Conservation (phyloP, 331 rosid genomes). For the Cydonia oblonga region DNA sequence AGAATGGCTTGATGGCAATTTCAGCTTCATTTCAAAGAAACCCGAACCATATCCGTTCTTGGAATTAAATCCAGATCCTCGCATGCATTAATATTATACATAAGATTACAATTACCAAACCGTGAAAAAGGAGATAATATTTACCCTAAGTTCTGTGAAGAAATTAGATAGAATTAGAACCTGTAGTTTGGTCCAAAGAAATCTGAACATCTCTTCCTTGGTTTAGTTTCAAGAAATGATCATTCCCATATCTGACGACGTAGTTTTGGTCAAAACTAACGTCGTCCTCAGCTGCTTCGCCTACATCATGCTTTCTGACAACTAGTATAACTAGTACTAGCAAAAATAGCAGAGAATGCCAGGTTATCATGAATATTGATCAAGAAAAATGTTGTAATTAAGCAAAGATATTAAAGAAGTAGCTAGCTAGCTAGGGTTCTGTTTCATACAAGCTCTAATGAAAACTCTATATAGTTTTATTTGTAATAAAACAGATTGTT, state of each 20-base stretch:
- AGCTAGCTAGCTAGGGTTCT: no score
- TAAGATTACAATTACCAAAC: no score
- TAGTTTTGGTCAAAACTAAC: conserved; percentile 6
- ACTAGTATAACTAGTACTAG: no score
- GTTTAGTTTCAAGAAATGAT: not conserved
- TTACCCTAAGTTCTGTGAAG: no score
- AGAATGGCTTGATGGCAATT: conserved; percentile 38
- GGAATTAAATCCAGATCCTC: conserved; percentile 45
- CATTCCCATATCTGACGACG: not conserved
- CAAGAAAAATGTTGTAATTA: not conserved
- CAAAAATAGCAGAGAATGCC: not conserved
- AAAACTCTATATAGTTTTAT: not conserved
- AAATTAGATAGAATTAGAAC: not conserved
- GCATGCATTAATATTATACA: not conserved
- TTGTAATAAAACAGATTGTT: not conserved
- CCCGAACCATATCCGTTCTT: conserved; percentile 51
- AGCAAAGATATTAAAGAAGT: not conserved
- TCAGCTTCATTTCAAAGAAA: conserved; percentile 39
- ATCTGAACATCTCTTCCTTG: conserved; percentile 13
- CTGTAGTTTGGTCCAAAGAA: conserved; percentile 2
- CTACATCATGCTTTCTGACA: not conserved
- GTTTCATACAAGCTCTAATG: not conserved
- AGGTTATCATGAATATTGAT: not conserved
- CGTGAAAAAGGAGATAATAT: no score
- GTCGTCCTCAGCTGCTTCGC: not conserved